A percentile compares a stretch with the other conserved stretches of the same genome.
phyloP scores from a whole-genome alignment of 129 eudicot genomes.

The Glebionis coronaria region DNA sequence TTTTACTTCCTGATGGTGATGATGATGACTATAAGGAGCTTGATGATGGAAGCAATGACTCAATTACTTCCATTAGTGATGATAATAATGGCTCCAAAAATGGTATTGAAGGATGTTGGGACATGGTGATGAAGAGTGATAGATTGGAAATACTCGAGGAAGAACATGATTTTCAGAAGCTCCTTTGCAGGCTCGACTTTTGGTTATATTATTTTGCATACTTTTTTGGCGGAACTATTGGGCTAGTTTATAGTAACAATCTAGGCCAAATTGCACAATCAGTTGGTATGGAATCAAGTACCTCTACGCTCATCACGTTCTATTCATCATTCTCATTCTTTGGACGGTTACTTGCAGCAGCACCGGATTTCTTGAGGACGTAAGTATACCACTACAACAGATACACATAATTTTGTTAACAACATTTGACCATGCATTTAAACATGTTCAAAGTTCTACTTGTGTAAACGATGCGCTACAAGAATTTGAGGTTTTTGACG shows the following conservation, averaged over 20 bases:
- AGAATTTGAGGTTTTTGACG: no score
- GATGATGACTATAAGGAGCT: conserved; percentile 56
- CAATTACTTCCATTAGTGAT: background rate
- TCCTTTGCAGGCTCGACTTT: conserved; percentile 69
- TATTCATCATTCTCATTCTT: conserved; percentile 89
- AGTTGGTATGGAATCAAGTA: conserved; percentile 48
- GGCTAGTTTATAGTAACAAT: conserved; percentile 86
- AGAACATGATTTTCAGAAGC: conserved; percentile 55
- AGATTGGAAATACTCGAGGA: conserved; percentile 74
- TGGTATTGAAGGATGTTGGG: conserved; percentile 38
- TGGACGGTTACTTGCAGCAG: conserved; percentile 86
- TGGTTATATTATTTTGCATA: conserved; percentile 81
- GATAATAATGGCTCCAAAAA: conserved; percentile 17
- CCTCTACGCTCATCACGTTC: conserved; percentile 55
- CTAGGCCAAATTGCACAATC: conserved; percentile 83
- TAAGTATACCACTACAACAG: conserved; percentile 29
- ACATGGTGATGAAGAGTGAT: conserved; percentile 41
- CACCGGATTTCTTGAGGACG: conserved; percentile 67
- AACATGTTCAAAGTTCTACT: no score
- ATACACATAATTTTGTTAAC: no score
- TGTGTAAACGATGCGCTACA: no score
- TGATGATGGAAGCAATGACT: conserved; percentile 21
- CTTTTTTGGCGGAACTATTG: conserved; percentile 89
- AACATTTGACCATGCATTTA: no score
- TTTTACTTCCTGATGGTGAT: conserved; percentile 48